phyloP scores from a whole-genome alignment of 2,329 filamentous ascomycete species.

The Fusarium scirpi region DNA sequence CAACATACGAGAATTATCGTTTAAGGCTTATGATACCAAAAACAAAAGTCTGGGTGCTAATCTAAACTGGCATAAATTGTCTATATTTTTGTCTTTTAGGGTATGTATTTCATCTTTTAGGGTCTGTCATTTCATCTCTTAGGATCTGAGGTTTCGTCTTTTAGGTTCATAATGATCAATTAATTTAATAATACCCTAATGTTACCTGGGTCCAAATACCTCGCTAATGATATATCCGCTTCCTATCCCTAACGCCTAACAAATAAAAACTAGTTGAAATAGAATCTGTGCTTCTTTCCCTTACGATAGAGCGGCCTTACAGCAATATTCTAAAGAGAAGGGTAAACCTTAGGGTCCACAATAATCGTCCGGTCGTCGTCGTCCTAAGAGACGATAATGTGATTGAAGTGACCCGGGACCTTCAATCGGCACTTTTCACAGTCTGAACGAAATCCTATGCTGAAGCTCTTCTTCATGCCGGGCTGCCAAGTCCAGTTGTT shows the following conservation, averaged over 20 bases:
- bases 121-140: no score
- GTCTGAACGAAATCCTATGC: conserved; percentile 81
- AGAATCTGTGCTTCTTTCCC: conserved; percentile 1
- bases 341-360: conserved; percentile 40
- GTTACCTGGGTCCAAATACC: not conserved
- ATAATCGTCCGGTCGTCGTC: conserved; percentile 41
- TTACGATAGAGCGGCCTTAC: conserved; percentile 45
- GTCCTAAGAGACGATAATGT: conserved; percentile 75
- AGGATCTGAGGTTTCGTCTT: not conserved
- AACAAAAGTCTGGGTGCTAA: not conserved
- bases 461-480: conserved; percentile 77
- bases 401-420: conserved; percentile 83
- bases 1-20: not conserved
- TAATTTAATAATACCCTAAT: not conserved
- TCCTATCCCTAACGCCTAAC: not conserved
- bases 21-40: not conserved
- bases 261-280: not conserved
- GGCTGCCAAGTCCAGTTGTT: conserved; percentile 71
- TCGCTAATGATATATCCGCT: not conserved
- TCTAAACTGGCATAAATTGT: not conserved
- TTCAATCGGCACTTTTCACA: conserved; percentile 82
- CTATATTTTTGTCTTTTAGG: not conserved
- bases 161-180: not conserved
- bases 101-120: no score
- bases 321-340: conserved; percentile 44